Evolutionary conservation across 768 basidiomycete species (phyloP), one percentile per base, ranked within the genome.

Genomic region (Boletus fagicola): DNA sequence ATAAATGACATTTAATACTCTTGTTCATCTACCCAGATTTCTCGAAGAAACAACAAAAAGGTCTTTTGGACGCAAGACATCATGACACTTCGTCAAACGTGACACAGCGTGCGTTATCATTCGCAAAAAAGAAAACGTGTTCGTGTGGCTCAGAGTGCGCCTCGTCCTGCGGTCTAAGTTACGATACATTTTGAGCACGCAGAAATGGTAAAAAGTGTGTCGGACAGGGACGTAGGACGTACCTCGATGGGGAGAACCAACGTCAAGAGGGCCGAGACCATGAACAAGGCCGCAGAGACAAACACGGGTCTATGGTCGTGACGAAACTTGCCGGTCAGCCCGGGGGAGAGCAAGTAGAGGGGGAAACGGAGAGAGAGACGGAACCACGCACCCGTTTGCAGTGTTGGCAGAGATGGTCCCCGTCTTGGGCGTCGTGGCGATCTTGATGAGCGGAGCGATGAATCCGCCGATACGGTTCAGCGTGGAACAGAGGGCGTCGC

Each of bases 181-280:
- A n/a, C 18, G 26, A 38, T 15, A 5, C 18, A 26, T n/a, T n/a
- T 7, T 39, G 49, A 51, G 11, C 6, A 38, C 2, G 4, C 46
- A 31, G n/a, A 30, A 5, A 16, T 2, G 8, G 16, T 45, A 20
- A n/a, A 0, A 10, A 30, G 15, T 11, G 26, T 18, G 44, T 11
- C 1, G 2, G 43, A 15, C 4, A 6, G 18, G 45, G 28, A 48
- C 7, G 8, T 11, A 11, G 16, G 35, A 24, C 70, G 28, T 50
- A 80, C 79, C 76, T 81, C 79, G 57, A 81, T 79, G 8, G 80
- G 80, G 18, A 82, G 68, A 13, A 77, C 51, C n/a, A 78, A 33
- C 69, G 76, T 75, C 31, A 78, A 50, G 9, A 77, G 4, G 3
- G 74, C 73, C 4, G 80, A 67, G 5, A 77, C 72, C 43, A 81